Percentiles rank a stretch among this genome's conserved stretches.
These are phyloP conservation scores for Parsonsia alboflavescens DNA, from an alignment of 257 asterid genomes.

Conservation along the genomic window DNA sequence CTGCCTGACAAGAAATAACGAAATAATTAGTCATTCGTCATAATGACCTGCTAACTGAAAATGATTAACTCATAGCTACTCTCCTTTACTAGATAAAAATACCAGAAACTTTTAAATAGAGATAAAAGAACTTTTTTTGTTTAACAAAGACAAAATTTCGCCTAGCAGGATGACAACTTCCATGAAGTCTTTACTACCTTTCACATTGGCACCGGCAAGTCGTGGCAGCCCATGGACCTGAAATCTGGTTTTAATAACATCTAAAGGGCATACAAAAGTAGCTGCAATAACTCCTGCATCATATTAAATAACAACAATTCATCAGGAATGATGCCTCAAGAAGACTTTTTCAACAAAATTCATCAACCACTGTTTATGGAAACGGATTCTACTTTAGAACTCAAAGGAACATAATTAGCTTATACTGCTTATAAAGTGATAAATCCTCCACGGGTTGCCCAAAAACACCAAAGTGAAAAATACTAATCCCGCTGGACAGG, in stretches of 20 bases:
- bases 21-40: constrained; percentile 9
- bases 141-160: no score
- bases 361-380: neutral
- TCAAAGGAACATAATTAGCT: neutral
- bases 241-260: constrained; percentile 95
- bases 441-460: neutral
- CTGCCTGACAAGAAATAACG: constrained; percentile 56
- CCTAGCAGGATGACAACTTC: neutral
- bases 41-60: neutral
- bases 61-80: neutral
- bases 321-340: neutral
- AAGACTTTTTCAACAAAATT: neutral
- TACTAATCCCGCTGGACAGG: neutral
- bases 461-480: neutral
- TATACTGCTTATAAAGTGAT: neutral
- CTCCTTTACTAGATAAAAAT: neutral
- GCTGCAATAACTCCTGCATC: constrained; percentile 94
- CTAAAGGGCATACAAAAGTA: constrained; percentile 93
- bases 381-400: neutral
- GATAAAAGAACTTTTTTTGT: neutral
- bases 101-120: neutral
- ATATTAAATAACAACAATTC: constrained; percentile 17
- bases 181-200: constrained; percentile 39
- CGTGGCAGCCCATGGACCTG: constrained; percentile 89
- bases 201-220: constrained; percentile 54